Conservation (phyloP, 2,329 filamentous ascomycete species). For the Dothideomycetes sp. region DNA sequence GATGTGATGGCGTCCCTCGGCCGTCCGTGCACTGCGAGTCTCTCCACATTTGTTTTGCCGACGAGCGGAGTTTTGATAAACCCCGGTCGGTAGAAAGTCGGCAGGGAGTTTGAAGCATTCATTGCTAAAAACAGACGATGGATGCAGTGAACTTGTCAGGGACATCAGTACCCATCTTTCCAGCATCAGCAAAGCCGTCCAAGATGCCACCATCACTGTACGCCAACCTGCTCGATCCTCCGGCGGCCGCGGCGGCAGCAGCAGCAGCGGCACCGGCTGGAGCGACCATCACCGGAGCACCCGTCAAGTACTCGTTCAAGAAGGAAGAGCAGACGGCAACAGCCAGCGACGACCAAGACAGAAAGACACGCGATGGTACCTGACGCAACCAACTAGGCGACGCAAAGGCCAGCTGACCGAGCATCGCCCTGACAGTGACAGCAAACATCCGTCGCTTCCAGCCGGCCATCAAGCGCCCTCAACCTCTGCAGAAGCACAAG, state of each 20-base stretch:
- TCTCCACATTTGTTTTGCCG: too few relatives aligned
- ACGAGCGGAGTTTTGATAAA: too few relatives aligned
- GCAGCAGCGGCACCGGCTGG: constrained; percentile 37
- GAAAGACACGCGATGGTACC: constrained; percentile 57
- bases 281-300: constrained; percentile 67
- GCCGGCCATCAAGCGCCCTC: constrained; percentile 65
- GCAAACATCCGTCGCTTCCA: constrained; percentile 75
- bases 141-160: too few relatives aligned
- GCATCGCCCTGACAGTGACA: too few relatives aligned
- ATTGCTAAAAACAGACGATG: too few relatives aligned
- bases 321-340: constrained; percentile 42
- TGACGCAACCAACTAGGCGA: constrained; percentile 23
- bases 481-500: constrained; percentile 53
- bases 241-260: constrained; percentile 31
- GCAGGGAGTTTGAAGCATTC: too few relatives aligned
- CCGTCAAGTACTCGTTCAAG: constrained; percentile 66
- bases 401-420: constrained; percentile 40
- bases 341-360: too few relatives aligned
- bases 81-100: too few relatives aligned
- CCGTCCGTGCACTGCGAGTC: too few relatives aligned
- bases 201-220: constrained; percentile 53
- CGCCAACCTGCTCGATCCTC: constrained; percentile 64
- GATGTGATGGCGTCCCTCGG: too few relatives aligned
- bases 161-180: too few relatives aligned
- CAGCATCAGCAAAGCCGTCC: not conserved